Evolutionary conservation across 257 asterid genomes (phyloP), one percentile per base, ranked within the genome.

Genomic region (Striga asiatica): DNA sequence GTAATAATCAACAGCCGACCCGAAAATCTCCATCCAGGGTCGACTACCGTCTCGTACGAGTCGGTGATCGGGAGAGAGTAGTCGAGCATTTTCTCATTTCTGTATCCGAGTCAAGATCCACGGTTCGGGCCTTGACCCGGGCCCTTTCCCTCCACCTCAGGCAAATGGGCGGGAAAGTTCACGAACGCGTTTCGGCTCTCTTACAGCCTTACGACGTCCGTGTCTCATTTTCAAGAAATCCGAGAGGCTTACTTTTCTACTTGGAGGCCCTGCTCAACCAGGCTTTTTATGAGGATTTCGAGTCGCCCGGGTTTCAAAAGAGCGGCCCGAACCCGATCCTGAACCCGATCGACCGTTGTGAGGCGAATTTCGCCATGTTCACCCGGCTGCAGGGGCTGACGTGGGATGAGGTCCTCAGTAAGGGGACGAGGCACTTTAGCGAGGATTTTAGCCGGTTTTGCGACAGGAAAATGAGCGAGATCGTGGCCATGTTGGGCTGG

Each of bases 401-500:
- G 1, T 92, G 97, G 99, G 97, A 88, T 49, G 86, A 84, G 25
- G 97, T 92, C 6, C 37, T 92, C 65, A 79, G 63, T 65, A 88
- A 81, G 31, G 99, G 99, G 21, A 92, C 97, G 0, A 75, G 67
- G 58, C 91, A 84, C 64, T 88, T 84, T 53, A 84, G 91, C 42
- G 97, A 88, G 56, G 94, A 88, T 1, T 88, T 88, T 64, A 92
- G 99, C 80, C 81, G 64, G 63, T 88, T 92, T 50, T 88, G 98
- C 28, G 98, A 92, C 24, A 60, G 97, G 71, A 92, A 92, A 51
- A 92, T 92, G 99, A 92, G 93, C 54, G 95, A 84, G 57, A 76
- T 84, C 64, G 99, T 92, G 55, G 93, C 93, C 7, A 67, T 92
- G 91, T 41, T 92, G 29, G 94, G 94, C 2, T 88, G 99, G 97